Conservation (phyloP, 2,329 filamentous ascomycete genomes). For the Kalaharituber pfeilii region DNA sequence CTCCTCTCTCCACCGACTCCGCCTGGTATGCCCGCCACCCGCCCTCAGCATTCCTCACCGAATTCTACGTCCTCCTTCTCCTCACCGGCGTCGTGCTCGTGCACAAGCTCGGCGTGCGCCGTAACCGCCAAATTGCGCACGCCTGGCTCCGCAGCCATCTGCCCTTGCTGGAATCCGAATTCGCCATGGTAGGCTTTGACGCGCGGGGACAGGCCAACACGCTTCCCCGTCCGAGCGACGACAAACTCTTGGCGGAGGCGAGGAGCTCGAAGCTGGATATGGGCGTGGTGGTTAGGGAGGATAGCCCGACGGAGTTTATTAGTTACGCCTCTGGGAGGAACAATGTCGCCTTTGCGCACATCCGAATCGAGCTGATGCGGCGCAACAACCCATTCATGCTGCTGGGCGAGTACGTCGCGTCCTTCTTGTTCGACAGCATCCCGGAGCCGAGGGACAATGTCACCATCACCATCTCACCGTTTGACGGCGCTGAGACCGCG, state of each 20-base stretch:
- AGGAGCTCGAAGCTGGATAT: slow-evolving; percentile 29
- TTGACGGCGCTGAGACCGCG: slow-evolving; percentile 68
- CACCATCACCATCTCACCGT: slow-evolving; percentile 66
- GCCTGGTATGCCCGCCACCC: slow-evolving; percentile 80
- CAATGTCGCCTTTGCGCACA: slow-evolving; percentile 80
- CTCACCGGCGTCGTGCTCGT: slow-evolving; percentile 57
- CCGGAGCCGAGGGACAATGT: slow-evolving; percentile 50
- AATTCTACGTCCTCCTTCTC: slow-evolving; percentile 63
- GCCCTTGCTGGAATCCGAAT: slow-evolving; percentile 58
- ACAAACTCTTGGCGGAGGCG: slow-evolving; percentile 25
- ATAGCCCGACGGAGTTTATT: slow-evolving; percentile 67
- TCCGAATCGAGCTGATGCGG: slow-evolving; percentile 66
- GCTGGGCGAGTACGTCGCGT: slow-evolving; percentile 48
- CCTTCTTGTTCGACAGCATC: slow-evolving; percentile 67
- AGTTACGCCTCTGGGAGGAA: slow-evolving; percentile 81
- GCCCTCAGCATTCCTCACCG: slow-evolving; percentile 67
- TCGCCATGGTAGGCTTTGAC: slow-evolving; percentile 68
- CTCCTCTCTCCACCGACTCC: slow-evolving; percentile 4
- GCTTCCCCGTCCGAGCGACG: slow-evolving; percentile 30
- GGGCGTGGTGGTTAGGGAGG: slow-evolving; percentile 60
- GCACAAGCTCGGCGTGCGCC: slow-evolving; percentile 62
- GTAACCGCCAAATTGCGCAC: slow-evolving; percentile 64
- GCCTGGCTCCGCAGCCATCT: slow-evolving; percentile 64
- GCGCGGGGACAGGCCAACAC: slow-evolving; percentile 33
- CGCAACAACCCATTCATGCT: slow-evolving; percentile 63